These are phyloP conservation scores for Daldinia loculata DNA, from an alignment of 495 filamentous ascomycete genomes.

Conservation along the genomic window DNA sequence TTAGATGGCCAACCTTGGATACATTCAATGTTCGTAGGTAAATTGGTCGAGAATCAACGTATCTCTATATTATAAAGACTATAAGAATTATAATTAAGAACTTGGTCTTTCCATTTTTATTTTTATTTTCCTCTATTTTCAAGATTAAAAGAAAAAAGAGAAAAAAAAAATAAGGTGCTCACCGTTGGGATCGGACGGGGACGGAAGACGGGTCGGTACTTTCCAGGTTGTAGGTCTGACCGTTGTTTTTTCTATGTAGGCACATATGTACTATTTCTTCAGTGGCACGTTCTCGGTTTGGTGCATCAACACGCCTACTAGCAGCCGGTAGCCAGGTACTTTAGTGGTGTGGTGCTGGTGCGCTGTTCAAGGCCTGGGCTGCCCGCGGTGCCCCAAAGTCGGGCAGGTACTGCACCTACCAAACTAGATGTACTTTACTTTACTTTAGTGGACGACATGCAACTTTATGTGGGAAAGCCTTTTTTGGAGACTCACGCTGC, in stretches of 20 bases:
- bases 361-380: conserved; percentile 29
- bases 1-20: neutral
- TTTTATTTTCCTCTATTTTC: neutral
- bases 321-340: conserved; percentile 26
- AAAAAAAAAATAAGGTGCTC: neutral
- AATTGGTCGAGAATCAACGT: neutral
- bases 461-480: conserved; percentile 46
- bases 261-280: conserved; percentile 10
- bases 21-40: too few relatives aligned
- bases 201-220: conserved; percentile 8
- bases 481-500: conserved; percentile 47
- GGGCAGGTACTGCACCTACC: conserved; percentile 23
- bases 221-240: neutral
- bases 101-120: neutral
- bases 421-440: conserved; percentile 7
- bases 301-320: conserved; percentile 38
- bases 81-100: neutral
- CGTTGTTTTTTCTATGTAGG: conserved; percentile 20
- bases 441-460: conserved; percentile 36
- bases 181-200: neutral
- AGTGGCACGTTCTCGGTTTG: conserved; percentile 40
- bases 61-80: neutral
- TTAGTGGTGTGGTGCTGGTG: conserved; percentile 29
- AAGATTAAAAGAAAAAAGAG: neutral
- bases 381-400: conserved; percentile 11